Evolutionary conservation across 2,329 filamentous ascomycete species (phyloP).

Genomic region (Neonectria ditissima): DNA sequence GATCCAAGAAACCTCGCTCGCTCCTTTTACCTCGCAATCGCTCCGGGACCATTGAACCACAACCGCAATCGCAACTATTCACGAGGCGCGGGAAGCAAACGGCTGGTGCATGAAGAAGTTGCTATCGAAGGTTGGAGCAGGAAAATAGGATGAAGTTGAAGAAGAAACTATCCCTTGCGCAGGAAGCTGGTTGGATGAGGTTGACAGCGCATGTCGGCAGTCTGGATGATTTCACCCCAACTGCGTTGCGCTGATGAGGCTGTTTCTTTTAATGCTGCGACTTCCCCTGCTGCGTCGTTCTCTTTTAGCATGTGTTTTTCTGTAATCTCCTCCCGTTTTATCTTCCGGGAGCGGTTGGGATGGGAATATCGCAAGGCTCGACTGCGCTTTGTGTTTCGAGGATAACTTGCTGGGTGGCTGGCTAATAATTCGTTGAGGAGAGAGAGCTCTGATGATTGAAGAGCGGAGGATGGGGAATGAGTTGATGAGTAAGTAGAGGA

Average conservation of each 20-base stretch:
- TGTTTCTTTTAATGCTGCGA: constrained; percentile 18
- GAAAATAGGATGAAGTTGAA: constrained; percentile 3
- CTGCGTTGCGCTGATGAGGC: constrained; percentile 8
- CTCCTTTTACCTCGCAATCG: constrained; percentile 12
- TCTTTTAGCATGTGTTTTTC: constrained; percentile 23
- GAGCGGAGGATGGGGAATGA: neutral
- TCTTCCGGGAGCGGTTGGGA: constrained; percentile 6
- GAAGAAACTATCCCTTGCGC: neutral
- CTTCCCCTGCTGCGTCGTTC: constrained; percentile 24
- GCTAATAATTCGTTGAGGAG: constrained; percentile 23
- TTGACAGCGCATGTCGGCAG: neutral
- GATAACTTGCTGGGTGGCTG: constrained; percentile 6
- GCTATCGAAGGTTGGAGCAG: constrained; percentile 1
- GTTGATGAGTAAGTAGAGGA: constrained; percentile 17
- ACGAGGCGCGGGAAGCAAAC: neutral
- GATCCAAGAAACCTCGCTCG: constrained; percentile 42
- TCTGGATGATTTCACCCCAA: neutral
- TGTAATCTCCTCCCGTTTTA: constrained; percentile 15
- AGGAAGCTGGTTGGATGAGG: no score
- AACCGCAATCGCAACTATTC: neutral
- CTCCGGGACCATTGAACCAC: neutral
- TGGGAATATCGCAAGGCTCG: constrained; percentile 2
- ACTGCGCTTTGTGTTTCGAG: constrained; percentile 12
- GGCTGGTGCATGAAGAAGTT: neutral
- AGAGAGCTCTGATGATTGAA: constrained; percentile 11